A percentile compares a stretch with the other conserved stretches of the same genome.
phyloP scores from a whole-genome alignment of 2,329 filamentous ascomycete genomes.

The Seiridium cupressi region DNA sequence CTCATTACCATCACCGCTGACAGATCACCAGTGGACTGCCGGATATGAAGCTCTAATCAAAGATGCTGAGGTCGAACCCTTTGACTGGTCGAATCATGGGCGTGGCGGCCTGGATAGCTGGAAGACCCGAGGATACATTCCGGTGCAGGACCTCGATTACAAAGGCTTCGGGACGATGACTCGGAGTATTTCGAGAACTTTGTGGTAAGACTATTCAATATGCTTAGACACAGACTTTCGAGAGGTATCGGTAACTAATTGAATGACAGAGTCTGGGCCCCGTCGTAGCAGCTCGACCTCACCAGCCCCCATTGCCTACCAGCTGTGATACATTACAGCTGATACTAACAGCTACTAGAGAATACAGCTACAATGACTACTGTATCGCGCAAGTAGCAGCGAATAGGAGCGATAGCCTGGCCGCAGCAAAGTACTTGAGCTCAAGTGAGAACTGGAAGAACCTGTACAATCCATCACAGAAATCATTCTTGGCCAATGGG shows the following conservation, averaged over 20 bases:
- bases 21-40: slow-evolving; percentile 52
- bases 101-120: slow-evolving; percentile 70
- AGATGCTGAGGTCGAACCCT: slow-evolving; percentile 69
- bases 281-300: too few relatives aligned
- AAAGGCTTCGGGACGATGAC: slow-evolving; percentile 68
- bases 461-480: slow-evolving; percentile 60
- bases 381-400: slow-evolving; percentile 63
- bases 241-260: neutral
- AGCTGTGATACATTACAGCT: neutral
- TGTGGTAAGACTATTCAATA: slow-evolving; percentile 27
- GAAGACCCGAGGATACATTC: slow-evolving; percentile 71
- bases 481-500: slow-evolving; percentile 49
- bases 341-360: slow-evolving; percentile 25
- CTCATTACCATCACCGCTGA: slow-evolving; percentile 11
- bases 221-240: neutral
- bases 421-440: slow-evolving; percentile 57
- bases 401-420: slow-evolving; percentile 50
- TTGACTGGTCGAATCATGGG: slow-evolving; percentile 68
- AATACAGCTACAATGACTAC: slow-evolving; percentile 78
- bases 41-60: slow-evolving; percentile 71
- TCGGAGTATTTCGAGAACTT: slow-evolving; percentile 67
- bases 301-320: neutral
- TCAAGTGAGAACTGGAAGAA: slow-evolving; percentile 67
- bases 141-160: slow-evolving; percentile 59
- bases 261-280: neutral